Conservation (phyloP, 257 asterid species). For the Solanum pinnatisectum region DNA sequence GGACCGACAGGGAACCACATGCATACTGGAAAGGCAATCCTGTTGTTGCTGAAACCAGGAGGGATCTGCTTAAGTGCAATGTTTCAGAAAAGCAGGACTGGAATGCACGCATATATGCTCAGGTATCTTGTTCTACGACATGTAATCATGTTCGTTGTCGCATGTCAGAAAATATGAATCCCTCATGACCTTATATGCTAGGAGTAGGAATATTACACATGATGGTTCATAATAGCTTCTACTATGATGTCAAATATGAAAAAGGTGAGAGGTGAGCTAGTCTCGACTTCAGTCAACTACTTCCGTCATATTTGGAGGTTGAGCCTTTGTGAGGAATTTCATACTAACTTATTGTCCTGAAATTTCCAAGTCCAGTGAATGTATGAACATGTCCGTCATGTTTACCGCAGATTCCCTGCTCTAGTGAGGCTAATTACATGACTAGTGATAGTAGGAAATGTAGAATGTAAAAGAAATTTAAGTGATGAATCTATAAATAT, state of each 20-base stretch:
- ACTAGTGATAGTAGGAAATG: not conserved
- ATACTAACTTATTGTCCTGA: not conserved
- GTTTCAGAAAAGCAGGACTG: conserved; percentile 68
- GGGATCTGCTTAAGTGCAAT: conserved; percentile 70
- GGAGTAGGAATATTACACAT: not conserved
- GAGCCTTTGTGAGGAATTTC: not conserved
- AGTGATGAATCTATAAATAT: not conserved
- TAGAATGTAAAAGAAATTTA: not conserved
- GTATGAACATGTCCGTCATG: not conserved
- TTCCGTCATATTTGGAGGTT: not conserved
- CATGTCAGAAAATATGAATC: not conserved
- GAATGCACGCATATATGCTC: conserved; percentile 67
- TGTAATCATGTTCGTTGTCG: not conserved
- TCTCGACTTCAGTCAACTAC: not conserved
- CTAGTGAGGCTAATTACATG: not conserved
- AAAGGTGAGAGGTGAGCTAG: not conserved
- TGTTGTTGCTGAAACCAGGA: conserved; percentile 36
- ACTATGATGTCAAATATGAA: not conserved
- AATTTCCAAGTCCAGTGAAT: not conserved
- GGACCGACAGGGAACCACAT: conserved; percentile 72
- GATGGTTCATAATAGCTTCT: not conserved
- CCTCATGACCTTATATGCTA: not conserved
- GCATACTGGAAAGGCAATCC: conserved; percentile 95
- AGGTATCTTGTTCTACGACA: conserved; percentile 25
- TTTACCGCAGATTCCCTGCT: not conserved